These are phyloP conservation scores for Fusarium mangiferae DNA, from an alignment of 2,329 filamentous ascomycete species.

Conservation along the genomic window DNA sequence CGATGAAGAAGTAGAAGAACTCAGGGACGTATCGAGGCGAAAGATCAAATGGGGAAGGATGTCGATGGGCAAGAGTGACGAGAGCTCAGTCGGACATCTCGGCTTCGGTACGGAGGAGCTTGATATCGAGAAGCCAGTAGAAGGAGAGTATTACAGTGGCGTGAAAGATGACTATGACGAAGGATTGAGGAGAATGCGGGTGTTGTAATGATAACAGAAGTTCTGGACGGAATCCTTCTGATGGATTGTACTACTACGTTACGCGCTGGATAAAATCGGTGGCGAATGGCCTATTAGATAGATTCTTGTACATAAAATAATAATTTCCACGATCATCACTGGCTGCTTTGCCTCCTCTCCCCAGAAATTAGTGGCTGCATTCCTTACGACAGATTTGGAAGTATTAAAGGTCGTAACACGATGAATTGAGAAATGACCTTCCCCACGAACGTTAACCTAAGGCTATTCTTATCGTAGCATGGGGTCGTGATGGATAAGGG, in stretches of 20 bases:
- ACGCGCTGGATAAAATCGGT: not conserved
- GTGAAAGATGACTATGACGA: not conserved
- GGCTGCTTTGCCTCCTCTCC: not conserved
- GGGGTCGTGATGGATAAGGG: not conserved
- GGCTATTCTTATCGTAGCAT: not conserved
- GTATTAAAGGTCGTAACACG: not conserved
- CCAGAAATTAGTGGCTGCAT: not conserved
- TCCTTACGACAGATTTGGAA: not conserved
- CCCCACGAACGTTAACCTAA: not conserved
- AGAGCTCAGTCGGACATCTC: constrained; percentile 19
- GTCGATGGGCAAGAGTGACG: constrained; percentile 7
- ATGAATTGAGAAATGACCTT: not conserved
- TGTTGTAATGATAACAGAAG: not conserved
- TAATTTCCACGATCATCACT: not conserved
- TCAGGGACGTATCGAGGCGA: not conserved
- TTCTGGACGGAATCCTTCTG: not conserved
- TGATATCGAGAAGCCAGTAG: constrained; percentile 16
- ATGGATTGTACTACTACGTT: not conserved
- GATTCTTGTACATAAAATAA: not conserved
- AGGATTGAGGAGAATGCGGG: not conserved
- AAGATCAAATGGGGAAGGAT: constrained; percentile 30
- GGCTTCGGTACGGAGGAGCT: constrained; percentile 31
- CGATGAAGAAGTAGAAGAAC: not conserved
- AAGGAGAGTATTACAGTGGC: constrained; percentile 30
- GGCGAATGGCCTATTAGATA: not conserved